Percentiles rank a stretch among this genome's conserved stretches.
Conservation (phyloP, 805 yeast species). For the Cyberlindnera japonica region DNA sequence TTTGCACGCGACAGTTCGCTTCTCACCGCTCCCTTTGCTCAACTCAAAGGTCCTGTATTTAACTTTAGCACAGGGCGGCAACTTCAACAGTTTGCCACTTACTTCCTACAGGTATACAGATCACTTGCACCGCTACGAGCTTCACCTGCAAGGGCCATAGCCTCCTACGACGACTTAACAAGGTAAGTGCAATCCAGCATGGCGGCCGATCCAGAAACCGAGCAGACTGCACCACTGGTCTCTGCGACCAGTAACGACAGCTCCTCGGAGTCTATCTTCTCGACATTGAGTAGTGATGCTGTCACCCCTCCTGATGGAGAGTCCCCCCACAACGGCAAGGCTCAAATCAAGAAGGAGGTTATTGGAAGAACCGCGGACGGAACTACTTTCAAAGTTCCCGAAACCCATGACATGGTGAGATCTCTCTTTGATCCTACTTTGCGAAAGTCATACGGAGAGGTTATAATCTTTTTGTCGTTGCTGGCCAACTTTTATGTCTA, state of each 20-base stretch:
- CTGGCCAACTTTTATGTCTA: conserved; percentile 33
- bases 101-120: background rate
- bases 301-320: conserved; percentile 1
- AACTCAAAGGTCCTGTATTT: conserved; percentile 3
- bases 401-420: conserved; percentile 80
- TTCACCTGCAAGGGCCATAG: background rate
- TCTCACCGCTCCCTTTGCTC: conserved; percentile 7
- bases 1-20: conserved; percentile 5
- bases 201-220: background rate
- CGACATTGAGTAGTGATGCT: conserved; percentile 4
- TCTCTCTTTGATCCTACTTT: conserved; percentile 75
- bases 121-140: background rate
- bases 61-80: background rate
- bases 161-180: background rate
- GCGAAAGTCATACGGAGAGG: conserved; percentile 62
- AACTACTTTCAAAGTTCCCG: conserved; percentile 33
- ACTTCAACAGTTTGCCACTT: conserved; percentile 10
- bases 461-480: conserved; percentile 49
- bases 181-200: background rate
- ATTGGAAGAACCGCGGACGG: conserved; percentile 30
- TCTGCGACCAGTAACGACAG: background rate
- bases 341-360: background rate
- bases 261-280: conserved; percentile 10
- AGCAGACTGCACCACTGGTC: background rate
- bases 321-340: background rate